phyloP scores from a whole-genome alignment of 2,329 filamentous ascomycete genomes.

The Keithomyces neogunnii region DNA sequence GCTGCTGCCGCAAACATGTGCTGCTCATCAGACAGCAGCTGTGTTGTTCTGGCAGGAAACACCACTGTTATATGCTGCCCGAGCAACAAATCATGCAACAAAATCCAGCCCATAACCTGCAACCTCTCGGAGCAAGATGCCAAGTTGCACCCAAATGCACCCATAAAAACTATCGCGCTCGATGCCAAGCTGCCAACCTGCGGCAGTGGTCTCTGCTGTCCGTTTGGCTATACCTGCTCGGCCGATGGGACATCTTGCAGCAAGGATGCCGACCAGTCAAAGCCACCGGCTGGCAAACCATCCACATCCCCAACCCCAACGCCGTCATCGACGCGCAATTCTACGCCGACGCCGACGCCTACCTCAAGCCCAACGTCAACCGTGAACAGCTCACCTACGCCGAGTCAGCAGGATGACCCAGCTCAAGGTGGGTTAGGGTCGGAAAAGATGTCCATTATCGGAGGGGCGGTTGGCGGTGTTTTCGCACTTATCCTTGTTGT shows the following conservation, averaged over 20 bases:
- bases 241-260: conserved; percentile 37
- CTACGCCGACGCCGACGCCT: conserved; percentile 11
- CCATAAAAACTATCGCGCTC: conserved; percentile 59
- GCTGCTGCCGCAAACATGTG: conserved; percentile 53
- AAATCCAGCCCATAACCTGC: conserved; percentile 57
- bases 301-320: conserved; percentile 7
- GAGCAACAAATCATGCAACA: conserved; percentile 43
- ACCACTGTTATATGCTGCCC: conserved; percentile 69
- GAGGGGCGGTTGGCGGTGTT: conserved; percentile 38
- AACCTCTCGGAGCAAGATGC: conserved; percentile 54
- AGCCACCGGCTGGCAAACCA: conserved; percentile 23
- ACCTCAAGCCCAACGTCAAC: conserved; percentile 15
- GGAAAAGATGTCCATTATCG: conserved; percentile 31
- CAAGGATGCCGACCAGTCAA: conserved; percentile 41
- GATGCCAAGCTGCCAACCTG: conserved; percentile 48
- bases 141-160: conserved; percentile 43
- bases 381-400: not conserved
- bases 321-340: not conserved
- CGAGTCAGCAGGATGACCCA: conserved; percentile 4
- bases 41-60: conserved; percentile 52
- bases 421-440: conserved; percentile 16
- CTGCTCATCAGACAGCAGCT: conserved; percentile 47
- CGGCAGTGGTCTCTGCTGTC: conserved; percentile 53
- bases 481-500: conserved; percentile 31
- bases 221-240: conserved; percentile 61